phyloP scores from a whole-genome alignment of 345 rosid genomes.

The Raphanus sativus region DNA sequence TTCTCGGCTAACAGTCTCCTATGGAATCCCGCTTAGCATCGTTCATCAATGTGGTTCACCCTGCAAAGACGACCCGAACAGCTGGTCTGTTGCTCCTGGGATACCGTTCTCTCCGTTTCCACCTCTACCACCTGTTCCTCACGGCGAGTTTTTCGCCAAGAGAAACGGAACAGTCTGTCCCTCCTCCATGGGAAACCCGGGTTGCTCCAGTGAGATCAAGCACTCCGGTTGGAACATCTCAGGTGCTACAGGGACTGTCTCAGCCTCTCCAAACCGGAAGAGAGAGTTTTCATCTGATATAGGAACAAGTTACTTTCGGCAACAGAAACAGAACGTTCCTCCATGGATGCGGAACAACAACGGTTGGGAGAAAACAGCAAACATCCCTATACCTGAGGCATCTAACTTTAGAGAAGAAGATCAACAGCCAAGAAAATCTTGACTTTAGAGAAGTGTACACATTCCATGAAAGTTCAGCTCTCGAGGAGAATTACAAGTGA shows the following conservation, averaged over 20 bases:
- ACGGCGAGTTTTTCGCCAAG: slow-evolving; percentile 33
- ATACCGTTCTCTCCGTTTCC: slow-evolving; percentile 86
- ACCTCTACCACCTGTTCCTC: slow-evolving; percentile 70
- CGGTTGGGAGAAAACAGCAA: slow-evolving; percentile 41
- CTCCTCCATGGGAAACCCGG: slow-evolving; percentile 23
- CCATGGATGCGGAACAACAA: slow-evolving; percentile 60
- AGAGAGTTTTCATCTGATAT: slow-evolving; percentile 57
- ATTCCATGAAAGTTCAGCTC: slow-evolving; percentile 28
- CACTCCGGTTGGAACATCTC: slow-evolving; percentile 40
- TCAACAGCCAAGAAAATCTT: slow-evolving; percentile 18
- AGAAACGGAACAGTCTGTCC: slow-evolving; percentile 35
- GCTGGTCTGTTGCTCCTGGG: slow-evolving; percentile 84
- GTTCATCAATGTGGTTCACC: slow-evolving; percentile 65
- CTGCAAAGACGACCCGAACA: slow-evolving; percentile 41
- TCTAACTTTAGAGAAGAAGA: slow-evolving; percentile 35
- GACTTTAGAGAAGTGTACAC: slow-evolving; percentile 21
- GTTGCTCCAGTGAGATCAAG: slow-evolving; percentile 37
- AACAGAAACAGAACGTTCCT: slow-evolving; percentile 66
- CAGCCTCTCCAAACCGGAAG: slow-evolving; percentile 47
- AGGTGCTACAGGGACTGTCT: slow-evolving; percentile 26
- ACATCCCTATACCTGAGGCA: slow-evolving; percentile 29
- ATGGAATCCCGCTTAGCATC: slow-evolving; percentile 73
- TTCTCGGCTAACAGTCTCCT: slow-evolving; percentile 67
- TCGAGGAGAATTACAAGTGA: slow-evolving; percentile 43
- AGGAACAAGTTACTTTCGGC: slow-evolving; percentile 75